Conservation (phyloP, 768 basidiomycete genomes). For the Boletus insuetus region DNA sequence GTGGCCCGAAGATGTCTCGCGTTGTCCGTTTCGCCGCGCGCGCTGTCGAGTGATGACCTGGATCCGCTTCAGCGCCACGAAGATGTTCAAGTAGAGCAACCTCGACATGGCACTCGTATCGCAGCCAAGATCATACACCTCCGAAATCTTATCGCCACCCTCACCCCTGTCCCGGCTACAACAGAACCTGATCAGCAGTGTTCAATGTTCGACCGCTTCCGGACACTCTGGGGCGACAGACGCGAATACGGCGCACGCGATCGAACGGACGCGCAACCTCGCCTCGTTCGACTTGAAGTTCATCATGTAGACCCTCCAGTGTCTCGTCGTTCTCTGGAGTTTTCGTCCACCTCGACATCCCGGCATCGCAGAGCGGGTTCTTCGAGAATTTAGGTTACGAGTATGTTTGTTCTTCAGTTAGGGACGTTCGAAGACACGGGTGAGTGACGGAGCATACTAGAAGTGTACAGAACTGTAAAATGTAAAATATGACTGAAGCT, state of each 20-base stretch:
- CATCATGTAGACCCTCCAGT: not conserved
- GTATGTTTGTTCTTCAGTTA: not conserved
- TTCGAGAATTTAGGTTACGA: conserved; percentile 16
- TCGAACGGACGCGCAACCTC: conserved; percentile 1
- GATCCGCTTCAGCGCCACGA: not conserved
- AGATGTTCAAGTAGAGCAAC: not conserved
- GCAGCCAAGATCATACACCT: conserved; percentile 23
- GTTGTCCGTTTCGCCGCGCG: not conserved
- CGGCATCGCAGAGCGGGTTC: conserved; percentile 19
- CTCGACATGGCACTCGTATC: conserved; percentile 15
- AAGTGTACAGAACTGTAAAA: too few relatives aligned
- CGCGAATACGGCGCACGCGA: conserved; percentile 1
- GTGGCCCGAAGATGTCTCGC: conserved; percentile 16
- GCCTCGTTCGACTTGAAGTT: conserved; percentile 2
- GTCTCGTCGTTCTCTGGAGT: conserved; percentile 6
- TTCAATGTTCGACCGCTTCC: conserved; percentile 20
- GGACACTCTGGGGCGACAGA: conserved; percentile 20
- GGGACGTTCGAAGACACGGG: too few relatives aligned
- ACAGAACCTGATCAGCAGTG: conserved; percentile 10
- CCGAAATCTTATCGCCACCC: conserved; percentile 16
- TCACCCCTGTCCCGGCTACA: conserved; percentile 23
- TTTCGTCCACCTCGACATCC: conserved; percentile 2
- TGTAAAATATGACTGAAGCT: too few relatives aligned
- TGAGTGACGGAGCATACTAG: too few relatives aligned
- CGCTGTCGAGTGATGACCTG: not conserved